Percentiles rank a stretch among this genome's conserved stretches.
These are phyloP conservation scores for Aspergillus homomorphus DNA, from an alignment of 495 filamentous ascomycete genomes.

Conservation along the genomic window DNA sequence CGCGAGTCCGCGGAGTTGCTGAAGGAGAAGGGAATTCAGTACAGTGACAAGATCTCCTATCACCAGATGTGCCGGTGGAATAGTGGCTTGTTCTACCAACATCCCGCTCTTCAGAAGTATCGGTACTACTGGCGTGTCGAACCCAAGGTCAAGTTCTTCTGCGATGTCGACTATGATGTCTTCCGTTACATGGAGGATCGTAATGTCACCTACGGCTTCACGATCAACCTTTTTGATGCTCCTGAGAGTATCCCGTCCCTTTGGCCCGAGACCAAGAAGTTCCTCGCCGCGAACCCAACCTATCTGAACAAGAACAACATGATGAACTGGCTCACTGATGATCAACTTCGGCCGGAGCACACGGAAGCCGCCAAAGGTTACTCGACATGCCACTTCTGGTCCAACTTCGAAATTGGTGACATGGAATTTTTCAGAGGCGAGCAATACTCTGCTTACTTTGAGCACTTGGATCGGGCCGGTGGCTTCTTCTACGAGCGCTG, in stretches of 20 bases:
- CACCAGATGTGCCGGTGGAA: constrained; percentile 99
- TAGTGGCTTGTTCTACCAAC: constrained; percentile 95
- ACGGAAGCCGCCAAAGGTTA: constrained; percentile 80
- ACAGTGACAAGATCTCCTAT: constrained; percentile 82
- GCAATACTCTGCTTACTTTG: constrained; percentile 92
- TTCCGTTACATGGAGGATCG: constrained; percentile 97
- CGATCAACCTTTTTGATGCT: constrained; percentile 93
- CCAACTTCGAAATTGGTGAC: constrained; percentile 97
- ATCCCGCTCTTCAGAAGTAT: constrained; percentile 75
- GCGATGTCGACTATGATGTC: constrained; percentile 96
- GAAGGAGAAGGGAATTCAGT: constrained; percentile 82
- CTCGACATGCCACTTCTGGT: constrained; percentile 99
- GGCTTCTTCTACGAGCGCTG: constrained; percentile 99
- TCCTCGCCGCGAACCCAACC: constrained; percentile 79
- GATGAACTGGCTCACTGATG: constrained; percentile 81
- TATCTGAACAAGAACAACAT: constrained; percentile 82
- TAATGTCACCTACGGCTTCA: constrained; percentile 98
- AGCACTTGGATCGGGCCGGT: constrained; percentile 88
- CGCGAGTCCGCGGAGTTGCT: constrained; percentile 79
- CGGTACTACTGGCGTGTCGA: constrained; percentile 99
- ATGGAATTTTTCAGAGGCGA: constrained; percentile 92
- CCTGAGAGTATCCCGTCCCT: constrained; percentile 79
- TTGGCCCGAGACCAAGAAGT: constrained; percentile 94
- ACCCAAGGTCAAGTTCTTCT: constrained; percentile 99
- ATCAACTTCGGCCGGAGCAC: constrained; percentile 71